A percentile compares a stretch with the other conserved stretches of the same genome.
These are phyloP conservation scores for Ormosia emarginata DNA, from an alignment of 306 rosid genomes.

Conservation along the genomic window DNA sequence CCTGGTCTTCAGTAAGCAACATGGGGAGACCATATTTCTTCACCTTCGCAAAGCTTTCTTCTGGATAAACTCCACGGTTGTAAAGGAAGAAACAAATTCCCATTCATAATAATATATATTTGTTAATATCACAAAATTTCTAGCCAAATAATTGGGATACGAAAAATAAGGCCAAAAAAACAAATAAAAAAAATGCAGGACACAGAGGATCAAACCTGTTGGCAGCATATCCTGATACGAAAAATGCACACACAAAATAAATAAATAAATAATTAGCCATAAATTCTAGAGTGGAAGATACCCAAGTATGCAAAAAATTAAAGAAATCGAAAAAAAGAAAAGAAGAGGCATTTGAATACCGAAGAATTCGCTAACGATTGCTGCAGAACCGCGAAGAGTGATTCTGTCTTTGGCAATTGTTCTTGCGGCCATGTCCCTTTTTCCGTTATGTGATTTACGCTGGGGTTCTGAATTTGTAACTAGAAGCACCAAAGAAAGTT, in stretches of 20 bases:
- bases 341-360: slow-evolving; percentile 37
- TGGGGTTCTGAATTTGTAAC: neutral
- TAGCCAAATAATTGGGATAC: neutral
- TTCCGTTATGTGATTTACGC: neutral
- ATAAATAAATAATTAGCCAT: slow-evolving; percentile 10
- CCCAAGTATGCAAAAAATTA: neutral
- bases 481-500: neutral
- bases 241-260: neutral
- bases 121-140: neutral
- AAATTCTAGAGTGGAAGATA: neutral
- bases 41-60: slow-evolving; percentile 85
- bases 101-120: neutral
- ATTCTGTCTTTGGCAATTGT: slow-evolving; percentile 83
- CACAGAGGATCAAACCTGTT: slow-evolving; percentile 60
- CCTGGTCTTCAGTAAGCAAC: slow-evolving; percentile 95
- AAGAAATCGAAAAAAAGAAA: neutral
- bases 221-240: slow-evolving; percentile 83
- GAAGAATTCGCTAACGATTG: slow-evolving; percentile 96
- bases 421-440: slow-evolving; percentile 57
- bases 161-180: neutral
- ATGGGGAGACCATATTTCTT: slow-evolving; percentile 96
- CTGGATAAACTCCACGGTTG: slow-evolving; percentile 93
- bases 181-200: neutral
- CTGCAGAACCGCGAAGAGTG: slow-evolving; percentile 95
- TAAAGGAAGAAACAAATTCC: slow-evolving; percentile 49